These are phyloP conservation scores for Dentipellis sp. DNA, from an alignment of 768 basidiomycete species.

Conservation along the genomic window DNA sequence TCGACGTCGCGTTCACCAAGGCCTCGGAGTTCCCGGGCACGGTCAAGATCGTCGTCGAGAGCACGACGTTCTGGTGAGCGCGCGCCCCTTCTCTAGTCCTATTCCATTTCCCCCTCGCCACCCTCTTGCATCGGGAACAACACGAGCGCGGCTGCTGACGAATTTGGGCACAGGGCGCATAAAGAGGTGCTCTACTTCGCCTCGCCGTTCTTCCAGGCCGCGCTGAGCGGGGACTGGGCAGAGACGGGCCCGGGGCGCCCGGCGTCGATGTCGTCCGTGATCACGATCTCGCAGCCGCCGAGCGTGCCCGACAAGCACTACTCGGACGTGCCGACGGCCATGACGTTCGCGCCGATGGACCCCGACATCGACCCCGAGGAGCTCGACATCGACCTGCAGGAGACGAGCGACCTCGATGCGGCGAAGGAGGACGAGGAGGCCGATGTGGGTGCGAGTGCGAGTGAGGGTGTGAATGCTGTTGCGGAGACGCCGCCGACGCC, in stretches of 20 bases:
- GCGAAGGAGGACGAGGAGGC: conserved; percentile 2
- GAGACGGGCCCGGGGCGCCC: conserved; percentile 63
- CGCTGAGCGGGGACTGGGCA: conserved; percentile 86
- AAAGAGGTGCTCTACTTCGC: conserved; percentile 88
- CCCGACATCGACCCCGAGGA: conserved; percentile 39
- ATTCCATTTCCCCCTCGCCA: conserved; percentile 1
- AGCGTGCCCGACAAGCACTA: conserved; percentile 37
- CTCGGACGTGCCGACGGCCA: conserved; percentile 37
- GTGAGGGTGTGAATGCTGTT: conserved; percentile 2
- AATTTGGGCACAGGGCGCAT: conserved; percentile 54
- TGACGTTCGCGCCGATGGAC: conserved; percentile 53
- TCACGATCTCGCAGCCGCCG: conserved; percentile 76
- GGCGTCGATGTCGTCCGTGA: conserved; percentile 70
- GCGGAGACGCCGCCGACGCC: conserved; percentile 4
- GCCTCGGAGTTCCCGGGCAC: conserved; percentile 66
- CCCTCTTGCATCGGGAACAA: not conserved
- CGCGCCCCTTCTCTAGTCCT: conserved; percentile 8
- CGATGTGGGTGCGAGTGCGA: not conserved
- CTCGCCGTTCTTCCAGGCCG: conserved; percentile 92
- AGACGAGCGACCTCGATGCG: conserved; percentile 10
- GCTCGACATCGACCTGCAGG: conserved; percentile 22
- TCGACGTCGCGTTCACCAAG: conserved; percentile 73
- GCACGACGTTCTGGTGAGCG: conserved; percentile 81
- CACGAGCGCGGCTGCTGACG: not conserved
- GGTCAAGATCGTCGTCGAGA: conserved; percentile 86